These are phyloP conservation scores for Vaucheria bursata DNA, from an alignment of 352 stramenopile genomes.

Conservation along the genomic window DNA sequence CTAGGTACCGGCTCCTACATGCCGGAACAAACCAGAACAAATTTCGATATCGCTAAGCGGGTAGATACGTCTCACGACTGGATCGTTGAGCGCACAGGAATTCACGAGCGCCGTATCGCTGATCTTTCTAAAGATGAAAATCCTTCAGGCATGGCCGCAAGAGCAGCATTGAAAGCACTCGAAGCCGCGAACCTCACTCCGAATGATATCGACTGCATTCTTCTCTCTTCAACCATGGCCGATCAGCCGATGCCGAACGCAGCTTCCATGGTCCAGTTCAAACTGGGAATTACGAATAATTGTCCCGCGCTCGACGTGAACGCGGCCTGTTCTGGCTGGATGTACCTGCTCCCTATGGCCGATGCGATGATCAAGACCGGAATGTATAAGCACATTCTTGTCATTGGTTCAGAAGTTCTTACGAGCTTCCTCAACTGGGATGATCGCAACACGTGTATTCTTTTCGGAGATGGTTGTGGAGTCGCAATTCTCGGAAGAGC, in stretches of 20 bases:
- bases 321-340: slow-evolving; percentile 64
- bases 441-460: slow-evolving; percentile 65
- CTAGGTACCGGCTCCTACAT: background rate
- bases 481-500: slow-evolving; percentile 55
- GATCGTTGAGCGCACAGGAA: slow-evolving; percentile 63
- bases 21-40: slow-evolving; percentile 48
- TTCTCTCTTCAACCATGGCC: slow-evolving; percentile 58
- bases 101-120: slow-evolving; percentile 55
- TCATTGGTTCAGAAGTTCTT: slow-evolving; percentile 62
- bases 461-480: slow-evolving; percentile 67
- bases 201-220: slow-evolving; percentile 59
- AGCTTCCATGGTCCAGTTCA: slow-evolving; percentile 55
- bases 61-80: slow-evolving; percentile 68
- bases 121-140: background rate
- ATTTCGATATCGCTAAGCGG: slow-evolving; percentile 58
- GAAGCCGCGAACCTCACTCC: background rate
- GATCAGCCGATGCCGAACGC: slow-evolving; percentile 65
- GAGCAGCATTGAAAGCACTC: background rate
- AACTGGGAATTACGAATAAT: slow-evolving; percentile 54
- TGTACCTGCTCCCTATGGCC: slow-evolving; percentile 62
- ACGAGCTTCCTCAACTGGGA: slow-evolving; percentile 65
- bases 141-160: slow-evolving; percentile 17
- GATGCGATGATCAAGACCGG: slow-evolving; percentile 55
- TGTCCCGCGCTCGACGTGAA: slow-evolving; percentile 66
- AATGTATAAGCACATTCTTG: slow-evolving; percentile 54